These are phyloP conservation scores for Stellera chamaejasme DNA, from an alignment of 345 rosid species.

Conservation along the genomic window DNA sequence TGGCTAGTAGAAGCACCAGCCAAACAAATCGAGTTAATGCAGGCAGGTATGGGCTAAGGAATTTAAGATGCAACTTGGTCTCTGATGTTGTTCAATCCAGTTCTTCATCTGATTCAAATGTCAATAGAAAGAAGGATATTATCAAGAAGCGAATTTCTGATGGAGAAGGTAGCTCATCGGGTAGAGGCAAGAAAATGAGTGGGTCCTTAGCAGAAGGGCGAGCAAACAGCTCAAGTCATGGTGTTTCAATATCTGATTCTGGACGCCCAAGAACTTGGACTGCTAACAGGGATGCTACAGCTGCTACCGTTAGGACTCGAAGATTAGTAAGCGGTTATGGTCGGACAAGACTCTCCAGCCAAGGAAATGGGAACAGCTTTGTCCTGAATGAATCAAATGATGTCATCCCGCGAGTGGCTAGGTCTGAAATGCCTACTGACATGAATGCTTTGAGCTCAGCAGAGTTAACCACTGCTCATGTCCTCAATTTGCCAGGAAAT, in stretches of 20 bases:
- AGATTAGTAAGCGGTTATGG: constrained; percentile 29
- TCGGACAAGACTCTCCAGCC: constrained; percentile 35
- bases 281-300: constrained; percentile 31
- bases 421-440: constrained; percentile 32
- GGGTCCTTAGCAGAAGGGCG: constrained; percentile 39
- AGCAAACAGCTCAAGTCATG: constrained; percentile 27
- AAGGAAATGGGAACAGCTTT: constrained; percentile 34
- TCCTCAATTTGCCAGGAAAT: constrained; percentile 27
- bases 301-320: constrained; percentile 42
- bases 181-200: constrained; percentile 43
- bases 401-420: constrained; percentile 31
- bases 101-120: constrained; percentile 41
- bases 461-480: constrained; percentile 21
- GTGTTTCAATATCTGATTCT: constrained; percentile 50
- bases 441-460: constrained; percentile 34
- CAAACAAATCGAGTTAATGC: constrained; percentile 29
- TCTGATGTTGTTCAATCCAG: constrained; percentile 43
- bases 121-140: constrained; percentile 30
- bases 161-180: constrained; percentile 62
- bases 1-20: constrained; percentile 30
- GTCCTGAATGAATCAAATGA: constrained; percentile 21
- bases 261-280: constrained; percentile 42
- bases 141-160: constrained; percentile 41
- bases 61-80: constrained; percentile 43
- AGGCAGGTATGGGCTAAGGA: constrained; percentile 38